Conservation (phyloP, 176 grass and related monocot species). For the Stipa capillata region DNA sequence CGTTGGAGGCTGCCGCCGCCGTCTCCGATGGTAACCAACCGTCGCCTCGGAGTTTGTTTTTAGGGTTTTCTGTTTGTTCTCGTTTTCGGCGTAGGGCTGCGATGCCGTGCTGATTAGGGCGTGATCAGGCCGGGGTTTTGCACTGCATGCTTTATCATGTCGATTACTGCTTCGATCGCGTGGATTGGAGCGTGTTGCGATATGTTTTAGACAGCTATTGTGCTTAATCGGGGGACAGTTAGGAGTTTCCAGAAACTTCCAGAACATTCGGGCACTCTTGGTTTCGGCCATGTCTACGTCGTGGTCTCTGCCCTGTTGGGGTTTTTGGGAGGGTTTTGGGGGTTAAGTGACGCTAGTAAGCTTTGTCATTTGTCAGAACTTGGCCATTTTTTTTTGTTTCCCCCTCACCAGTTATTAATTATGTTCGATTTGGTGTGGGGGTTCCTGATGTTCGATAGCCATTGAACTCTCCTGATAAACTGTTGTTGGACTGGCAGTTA, state of each 20-base stretch:
- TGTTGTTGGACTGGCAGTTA: slow-evolving; percentile 6
- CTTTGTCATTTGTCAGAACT: neutral
- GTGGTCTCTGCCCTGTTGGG: neutral
- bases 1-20: neutral
- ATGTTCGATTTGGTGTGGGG: neutral
- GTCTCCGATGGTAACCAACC: slow-evolving; percentile 10
- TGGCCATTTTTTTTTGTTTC: neutral
- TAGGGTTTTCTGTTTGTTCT: neutral
- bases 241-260: neutral
- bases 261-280: neutral
- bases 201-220: neutral
- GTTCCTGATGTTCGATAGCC: neutral
- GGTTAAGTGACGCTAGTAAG: neutral
- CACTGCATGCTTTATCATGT: neutral
- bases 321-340: neutral
- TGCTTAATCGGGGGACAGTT: neutral
- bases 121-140: neutral
- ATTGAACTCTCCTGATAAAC: neutral
- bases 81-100: neutral
- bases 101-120: neutral
- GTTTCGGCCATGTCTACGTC: neutral
- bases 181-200: neutral
- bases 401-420: neutral
- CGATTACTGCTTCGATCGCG: neutral
- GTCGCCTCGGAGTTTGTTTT: no score